Evolutionary conservation across 2,329 filamentous ascomycete genomes (phyloP).

Genomic region (Cladophialophora carrionii): DNA sequence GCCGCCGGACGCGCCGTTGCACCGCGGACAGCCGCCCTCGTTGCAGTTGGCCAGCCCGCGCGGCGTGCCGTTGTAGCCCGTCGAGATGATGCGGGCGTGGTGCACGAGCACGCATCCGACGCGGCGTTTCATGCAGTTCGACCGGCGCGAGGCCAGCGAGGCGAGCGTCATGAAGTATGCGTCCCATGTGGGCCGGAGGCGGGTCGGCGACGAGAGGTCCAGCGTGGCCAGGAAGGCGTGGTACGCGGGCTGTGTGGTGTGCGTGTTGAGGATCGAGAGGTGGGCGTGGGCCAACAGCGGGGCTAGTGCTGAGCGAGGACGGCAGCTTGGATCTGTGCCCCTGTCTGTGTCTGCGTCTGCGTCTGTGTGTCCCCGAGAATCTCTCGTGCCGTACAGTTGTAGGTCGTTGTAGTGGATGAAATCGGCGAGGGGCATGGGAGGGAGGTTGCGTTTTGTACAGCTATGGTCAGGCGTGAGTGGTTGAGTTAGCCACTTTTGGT

Average conservation of each 20-base stretch:
- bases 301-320: constrained; percentile 8
- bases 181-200: constrained; percentile 90
- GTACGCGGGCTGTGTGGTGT: constrained; percentile 70
- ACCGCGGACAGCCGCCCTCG: constrained; percentile 85
- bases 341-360: too few species aligned
- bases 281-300: constrained; percentile 81
- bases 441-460: constrained; percentile 53
- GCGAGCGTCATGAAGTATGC: constrained; percentile 98
- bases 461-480: constrained; percentile 40
- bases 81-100: constrained; percentile 80
- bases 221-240: constrained; percentile 72
- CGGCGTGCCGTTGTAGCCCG: constrained; percentile 97
- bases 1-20: constrained; percentile 68
- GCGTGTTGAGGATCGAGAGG: constrained; percentile 84
- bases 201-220: constrained; percentile 74
- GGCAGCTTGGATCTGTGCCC: not conserved
- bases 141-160: constrained; percentile 82
- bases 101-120: constrained; percentile 92
- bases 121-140: constrained; percentile 97
- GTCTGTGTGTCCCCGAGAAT: constrained; percentile 40
- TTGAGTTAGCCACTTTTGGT: constrained; percentile 2
- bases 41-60: constrained; percentile 86
- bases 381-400: constrained; percentile 68
- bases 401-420: constrained; percentile 69
- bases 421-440: constrained; percentile 59